phyloP scores from a whole-genome alignment of 257 asterid species.

The Gentiana macrophylla region DNA sequence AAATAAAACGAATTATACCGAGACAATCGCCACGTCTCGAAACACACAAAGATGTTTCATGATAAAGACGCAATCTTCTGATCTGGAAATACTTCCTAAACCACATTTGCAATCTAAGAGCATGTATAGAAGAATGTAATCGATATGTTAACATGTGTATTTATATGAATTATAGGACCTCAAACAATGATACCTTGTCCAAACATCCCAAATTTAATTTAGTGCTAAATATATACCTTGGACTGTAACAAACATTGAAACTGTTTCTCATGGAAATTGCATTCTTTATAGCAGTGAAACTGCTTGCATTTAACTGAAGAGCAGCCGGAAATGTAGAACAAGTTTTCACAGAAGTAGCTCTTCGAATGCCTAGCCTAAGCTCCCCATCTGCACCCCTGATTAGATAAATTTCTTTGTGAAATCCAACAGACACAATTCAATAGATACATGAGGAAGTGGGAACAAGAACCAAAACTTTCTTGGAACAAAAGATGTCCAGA shows the following conservation, averaged over 20 bases:
- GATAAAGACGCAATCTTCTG: too few species aligned
- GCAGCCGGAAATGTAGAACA: conserved; percentile 36
- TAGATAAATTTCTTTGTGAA: conserved; percentile 2
- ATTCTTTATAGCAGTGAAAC: conserved; percentile 45
- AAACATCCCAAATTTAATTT: not conserved
- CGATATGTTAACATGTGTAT: too few species aligned
- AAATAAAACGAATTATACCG: too few species aligned
- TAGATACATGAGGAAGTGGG: not conserved
- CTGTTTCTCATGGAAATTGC: conserved; percentile 45
- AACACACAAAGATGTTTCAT: too few species aligned
- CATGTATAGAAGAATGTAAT: too few species aligned
- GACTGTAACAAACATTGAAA: conserved; percentile 73
- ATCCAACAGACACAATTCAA: conserved; percentile 1
- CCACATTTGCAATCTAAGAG: too few species aligned
- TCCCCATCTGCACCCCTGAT: conserved; percentile 93
- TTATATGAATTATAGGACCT: not conserved
- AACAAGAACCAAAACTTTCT: not conserved
- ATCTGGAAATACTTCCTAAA: too few species aligned
- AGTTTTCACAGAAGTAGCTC: conserved; percentile 69
- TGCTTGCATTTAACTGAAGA: conserved; percentile 45
- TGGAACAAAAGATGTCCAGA: conserved; percentile 12
- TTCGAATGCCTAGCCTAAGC: conserved; percentile 91
- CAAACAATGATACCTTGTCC: too few species aligned
- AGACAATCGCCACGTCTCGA: too few species aligned
- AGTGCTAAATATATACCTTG: conserved; percentile 44